Conservation (phyloP, 108 stramenopile species). For the Cyclostephanos invisitatus region DNA sequence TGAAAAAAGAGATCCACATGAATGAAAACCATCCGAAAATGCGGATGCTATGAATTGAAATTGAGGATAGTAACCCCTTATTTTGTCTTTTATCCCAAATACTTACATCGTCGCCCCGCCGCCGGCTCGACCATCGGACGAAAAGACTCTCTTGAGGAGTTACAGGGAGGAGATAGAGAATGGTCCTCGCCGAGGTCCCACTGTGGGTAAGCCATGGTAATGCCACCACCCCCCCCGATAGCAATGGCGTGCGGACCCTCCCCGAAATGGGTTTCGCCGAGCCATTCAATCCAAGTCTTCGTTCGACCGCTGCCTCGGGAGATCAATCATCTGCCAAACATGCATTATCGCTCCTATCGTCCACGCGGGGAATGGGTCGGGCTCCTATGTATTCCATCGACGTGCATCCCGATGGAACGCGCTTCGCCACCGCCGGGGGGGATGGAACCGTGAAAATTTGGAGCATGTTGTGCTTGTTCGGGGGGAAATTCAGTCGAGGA, state of each 20-base stretch:
- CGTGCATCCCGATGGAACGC: slow-evolving; percentile 65
- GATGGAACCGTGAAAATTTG: slow-evolving; percentile 85
- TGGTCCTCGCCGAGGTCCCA: slow-evolving; percentile 37
- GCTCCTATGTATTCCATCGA: slow-evolving; percentile 78
- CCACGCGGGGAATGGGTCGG: slow-evolving; percentile 25
- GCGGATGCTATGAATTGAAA: too few relatives aligned
- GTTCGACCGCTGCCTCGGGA: neutral
- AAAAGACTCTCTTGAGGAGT: too few relatives aligned
- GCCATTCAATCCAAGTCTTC: neutral
- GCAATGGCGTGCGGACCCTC: neutral
- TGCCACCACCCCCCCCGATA: slow-evolving; percentile 1
- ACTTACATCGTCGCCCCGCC: too few relatives aligned
- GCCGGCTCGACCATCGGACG: too few relatives aligned
- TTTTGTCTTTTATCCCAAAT: too few relatives aligned
- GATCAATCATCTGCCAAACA: slow-evolving; percentile 45
- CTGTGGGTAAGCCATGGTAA: slow-evolving; percentile 36
- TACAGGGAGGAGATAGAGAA: too few relatives aligned
- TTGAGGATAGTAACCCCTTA: too few relatives aligned
- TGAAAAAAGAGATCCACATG: too few relatives aligned
- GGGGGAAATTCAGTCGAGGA: slow-evolving; percentile 12
- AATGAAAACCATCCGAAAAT: too few relatives aligned
- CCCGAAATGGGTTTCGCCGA: slow-evolving; percentile 13
- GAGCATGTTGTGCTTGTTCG: slow-evolving; percentile 63
- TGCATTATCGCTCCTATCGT: slow-evolving; percentile 50
- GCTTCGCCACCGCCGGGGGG: slow-evolving; percentile 83